phyloP scores from a whole-genome alignment of 2,329 filamentous ascomycete species.

The Paraphoma chrysanthemicola region DNA sequence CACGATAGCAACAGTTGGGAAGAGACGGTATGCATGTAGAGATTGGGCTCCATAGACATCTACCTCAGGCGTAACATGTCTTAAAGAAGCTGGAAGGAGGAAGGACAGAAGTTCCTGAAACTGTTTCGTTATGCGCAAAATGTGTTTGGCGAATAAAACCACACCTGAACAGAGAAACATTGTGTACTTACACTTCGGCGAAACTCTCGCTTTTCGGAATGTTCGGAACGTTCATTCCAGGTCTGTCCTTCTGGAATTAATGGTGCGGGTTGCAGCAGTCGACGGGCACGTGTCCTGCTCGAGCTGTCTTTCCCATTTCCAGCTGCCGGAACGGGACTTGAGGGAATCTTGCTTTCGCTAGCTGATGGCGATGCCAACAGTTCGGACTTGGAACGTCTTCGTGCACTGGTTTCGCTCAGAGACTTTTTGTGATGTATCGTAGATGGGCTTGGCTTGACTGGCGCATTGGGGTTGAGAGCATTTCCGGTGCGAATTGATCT shows the following conservation, averaged over 20 bases:
- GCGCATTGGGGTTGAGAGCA: slow-evolving; percentile 22
- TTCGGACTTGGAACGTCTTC: slow-evolving; percentile 26
- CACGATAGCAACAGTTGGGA: not conserved
- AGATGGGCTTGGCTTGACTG: slow-evolving; percentile 24
- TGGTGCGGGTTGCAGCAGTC: slow-evolving; percentile 28
- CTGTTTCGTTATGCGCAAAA: slow-evolving; percentile 34
- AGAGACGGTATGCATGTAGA: not conserved
- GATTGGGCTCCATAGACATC: slow-evolving; percentile 4
- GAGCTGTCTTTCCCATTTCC: slow-evolving; percentile 25
- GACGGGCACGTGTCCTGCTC: slow-evolving; percentile 23
- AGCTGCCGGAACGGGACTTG: slow-evolving; percentile 22
- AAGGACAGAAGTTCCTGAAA: slow-evolving; percentile 26
- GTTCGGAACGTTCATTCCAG: slow-evolving; percentile 13
- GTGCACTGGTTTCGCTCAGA: slow-evolving; percentile 26
- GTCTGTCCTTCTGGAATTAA: slow-evolving; percentile 28
- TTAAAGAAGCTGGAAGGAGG: slow-evolving; percentile 16
- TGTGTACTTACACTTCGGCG: slow-evolving; percentile 38
- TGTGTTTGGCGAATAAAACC: slow-evolving; percentile 23
- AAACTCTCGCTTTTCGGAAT: slow-evolving; percentile 13
- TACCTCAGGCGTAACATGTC: slow-evolving; percentile 24
- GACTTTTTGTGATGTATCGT: slow-evolving; percentile 32
- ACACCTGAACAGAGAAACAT: slow-evolving; percentile 21
- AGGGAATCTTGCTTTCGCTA: slow-evolving; percentile 32
- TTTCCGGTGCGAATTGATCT: slow-evolving; percentile 34
- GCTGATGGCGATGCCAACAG: slow-evolving; percentile 28